Evolutionary conservation across 2,329 filamentous ascomycete species (phyloP).

Genomic region (Uncinocarpus reesii): DNA sequence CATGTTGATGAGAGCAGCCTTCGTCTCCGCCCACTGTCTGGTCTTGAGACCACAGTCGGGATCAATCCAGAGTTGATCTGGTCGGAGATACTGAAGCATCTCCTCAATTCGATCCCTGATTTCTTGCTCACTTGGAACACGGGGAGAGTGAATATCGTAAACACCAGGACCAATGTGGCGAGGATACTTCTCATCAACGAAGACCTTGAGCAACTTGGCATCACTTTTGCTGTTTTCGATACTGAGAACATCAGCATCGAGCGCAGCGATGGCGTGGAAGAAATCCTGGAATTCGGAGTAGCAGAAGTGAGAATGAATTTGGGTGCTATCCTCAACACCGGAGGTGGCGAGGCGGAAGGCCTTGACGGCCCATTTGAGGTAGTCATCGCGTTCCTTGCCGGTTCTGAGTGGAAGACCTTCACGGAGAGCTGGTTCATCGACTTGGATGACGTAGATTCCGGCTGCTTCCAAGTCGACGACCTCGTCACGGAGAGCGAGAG

Average conservation of each 20-base stretch:
- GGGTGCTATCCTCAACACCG: slow-evolving; percentile 87
- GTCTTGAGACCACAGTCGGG: slow-evolving; percentile 99
- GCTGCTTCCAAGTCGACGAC: slow-evolving; percentile 96
- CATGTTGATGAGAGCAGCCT: slow-evolving; percentile 91
- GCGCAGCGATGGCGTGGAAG: slow-evolving; percentile 98
- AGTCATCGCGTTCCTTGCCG: slow-evolving; percentile 89
- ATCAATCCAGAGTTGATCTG: slow-evolving; percentile 99
- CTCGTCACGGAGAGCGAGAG: slow-evolving; percentile 95
- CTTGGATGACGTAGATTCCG: slow-evolving; percentile 95
- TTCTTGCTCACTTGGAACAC: slow-evolving; percentile 94
- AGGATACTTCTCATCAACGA: slow-evolving; percentile 93
- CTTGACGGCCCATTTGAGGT: slow-evolving; percentile 95
- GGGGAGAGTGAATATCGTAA: slow-evolving; percentile 99
- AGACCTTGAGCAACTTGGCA: slow-evolving; percentile 97
- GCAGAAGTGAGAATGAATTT: slow-evolving; percentile 99
- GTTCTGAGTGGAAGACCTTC: slow-evolving; percentile 95
- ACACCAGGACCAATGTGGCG: slow-evolving; percentile 98
- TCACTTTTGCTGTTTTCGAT: slow-evolving; percentile 99
- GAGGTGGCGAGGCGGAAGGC: slow-evolving; percentile 94
- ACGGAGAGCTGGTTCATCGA: slow-evolving; percentile 97
- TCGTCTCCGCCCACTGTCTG: slow-evolving; percentile 96
- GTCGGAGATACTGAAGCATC: slow-evolving; percentile 96
- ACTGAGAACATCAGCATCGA: slow-evolving; percentile 94
- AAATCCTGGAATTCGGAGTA: slow-evolving; percentile 99
- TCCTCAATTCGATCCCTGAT: slow-evolving; percentile 96